Evolutionary conservation across 2,329 filamentous ascomycete species (phyloP), one percentile per base, ranked within the genome.

Genomic region (Fusarium temperatum): DNA sequence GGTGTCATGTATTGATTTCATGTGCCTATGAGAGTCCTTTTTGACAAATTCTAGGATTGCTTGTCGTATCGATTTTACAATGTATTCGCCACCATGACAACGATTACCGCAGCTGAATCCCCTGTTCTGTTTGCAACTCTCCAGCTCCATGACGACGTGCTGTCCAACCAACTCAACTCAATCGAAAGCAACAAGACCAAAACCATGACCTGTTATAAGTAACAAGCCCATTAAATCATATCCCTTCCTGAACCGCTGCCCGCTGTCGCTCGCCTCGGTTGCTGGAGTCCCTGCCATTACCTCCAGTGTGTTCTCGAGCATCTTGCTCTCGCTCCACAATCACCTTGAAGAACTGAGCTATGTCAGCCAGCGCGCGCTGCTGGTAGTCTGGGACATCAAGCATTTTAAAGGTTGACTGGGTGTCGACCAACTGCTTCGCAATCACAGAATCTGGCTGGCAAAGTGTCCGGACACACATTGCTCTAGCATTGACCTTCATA

Each of bases 401-500:
- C 24, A 89, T 79, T 67, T 86, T 84, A 68, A 89, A 84, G 6
- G 90, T 78, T 14, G 82, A 83, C 80, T 88, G 87, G 1, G 86
- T 77, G 71, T 90, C 88, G 6, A 88, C 79, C 12, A 91, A 80
- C 77, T 90, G 88, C 82, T 89, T 90, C 8, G 87, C 87, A 61
- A 90, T 84, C 30, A 89, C 88, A 1, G 86, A 83, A 75, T 91
- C 89, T 0, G 89, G 88, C 73, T 89, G 87, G 78, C 88, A 90
- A 70, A 87, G 89, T 2, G 88, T 90, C 44, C 87, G 85, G 42
- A 90, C 77, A 28, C 86, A 82, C 80, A 91, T 86, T 14, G 82
- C 82, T 42, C 88, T 83, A 4, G 88, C 87, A 73, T 90, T 86
- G 32, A 82, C 80, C 68, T 85, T 86, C 85, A 89, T 88, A 57